These are phyloP conservation scores for Triangularia setosa DNA, from an alignment of 2,329 filamentous ascomycete species.

Conservation along the genomic window DNA sequence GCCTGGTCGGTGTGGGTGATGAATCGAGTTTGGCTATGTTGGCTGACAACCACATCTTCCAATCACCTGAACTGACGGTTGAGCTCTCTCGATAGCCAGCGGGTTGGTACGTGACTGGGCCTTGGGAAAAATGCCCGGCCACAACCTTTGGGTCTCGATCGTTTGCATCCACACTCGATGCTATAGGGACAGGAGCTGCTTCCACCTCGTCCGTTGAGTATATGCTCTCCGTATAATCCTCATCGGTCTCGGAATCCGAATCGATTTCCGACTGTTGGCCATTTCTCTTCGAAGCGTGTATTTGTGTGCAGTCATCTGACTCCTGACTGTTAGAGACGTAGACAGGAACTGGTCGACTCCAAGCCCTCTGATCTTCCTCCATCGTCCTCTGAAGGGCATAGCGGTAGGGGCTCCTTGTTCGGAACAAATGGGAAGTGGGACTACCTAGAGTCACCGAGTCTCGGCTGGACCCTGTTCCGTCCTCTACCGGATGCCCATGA, in stretches of 20 bases:
- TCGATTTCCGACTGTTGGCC: constrained; percentile 7
- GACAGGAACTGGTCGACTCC: constrained; percentile 7
- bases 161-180: not conserved
- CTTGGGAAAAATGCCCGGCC: constrained; percentile 16
- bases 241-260: constrained; percentile 37
- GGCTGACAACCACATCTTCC: constrained; percentile 38
- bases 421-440: constrained; percentile 48
- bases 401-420: constrained; percentile 53
- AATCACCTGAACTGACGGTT: constrained; percentile 44
- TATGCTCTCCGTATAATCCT: constrained; percentile 45
- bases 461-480: constrained; percentile 26
- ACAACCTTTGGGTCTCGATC: not conserved
- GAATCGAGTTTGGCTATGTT: constrained; percentile 36
- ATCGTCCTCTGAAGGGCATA: constrained; percentile 48
- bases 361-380: constrained; percentile 31
- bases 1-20: constrained; percentile 18
- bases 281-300: not conserved
- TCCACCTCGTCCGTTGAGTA: constrained; percentile 39
- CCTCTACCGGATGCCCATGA: not conserved
- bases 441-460: constrained; percentile 52
- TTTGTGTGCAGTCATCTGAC: not conserved
- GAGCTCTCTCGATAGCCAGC: constrained; percentile 36
- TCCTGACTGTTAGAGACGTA: not conserved
- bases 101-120: constrained; percentile 29
- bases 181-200: not conserved